phyloP scores from a whole-genome alignment of 495 filamentous ascomycete genomes.

The Trichoderma reesei region DNA sequence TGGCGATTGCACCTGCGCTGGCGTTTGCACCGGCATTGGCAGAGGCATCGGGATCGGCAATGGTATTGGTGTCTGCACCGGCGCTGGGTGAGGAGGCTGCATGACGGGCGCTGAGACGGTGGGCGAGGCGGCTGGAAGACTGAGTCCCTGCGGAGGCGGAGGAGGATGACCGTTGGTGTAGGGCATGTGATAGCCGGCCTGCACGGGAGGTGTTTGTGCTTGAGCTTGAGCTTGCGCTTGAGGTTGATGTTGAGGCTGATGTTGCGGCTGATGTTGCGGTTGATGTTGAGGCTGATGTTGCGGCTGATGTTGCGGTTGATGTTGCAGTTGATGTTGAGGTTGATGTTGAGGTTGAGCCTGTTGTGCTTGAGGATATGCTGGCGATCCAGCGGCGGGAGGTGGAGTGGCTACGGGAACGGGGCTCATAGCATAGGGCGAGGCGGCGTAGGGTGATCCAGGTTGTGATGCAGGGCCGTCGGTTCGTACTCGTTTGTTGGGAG shows the following conservation, averaged over 20 bases:
- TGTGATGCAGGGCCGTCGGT: conserved; percentile 49
- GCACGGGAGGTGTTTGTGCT: conserved; percentile 15
- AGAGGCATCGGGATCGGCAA: conserved; percentile 3
- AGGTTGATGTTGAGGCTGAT: no score
- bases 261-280: no score
- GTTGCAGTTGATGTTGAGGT: background rate
- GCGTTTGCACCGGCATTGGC: background rate
- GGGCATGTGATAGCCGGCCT: conserved; percentile 8
- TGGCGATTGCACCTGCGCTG: conserved; percentile 13
- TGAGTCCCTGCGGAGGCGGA: background rate
- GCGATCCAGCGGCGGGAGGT: conserved; percentile 23
- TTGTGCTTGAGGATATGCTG: conserved; percentile 18
- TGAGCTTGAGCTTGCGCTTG: background rate
- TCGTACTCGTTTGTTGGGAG: conserved; percentile 56
- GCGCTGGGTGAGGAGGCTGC: background rate
- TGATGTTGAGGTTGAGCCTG: conserved; percentile 10
- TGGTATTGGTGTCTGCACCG: background rate
- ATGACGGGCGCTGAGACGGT: conserved; percentile 11
- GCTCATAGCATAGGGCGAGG: conserved; percentile 43
- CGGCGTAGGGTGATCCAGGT: conserved; percentile 27
- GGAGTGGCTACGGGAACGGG: conserved; percentile 25
- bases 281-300: no score
- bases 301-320: no score
- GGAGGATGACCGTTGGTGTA: conserved; percentile 11
- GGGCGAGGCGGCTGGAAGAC: conserved; percentile 6